Evolutionary conservation across 306 rosid species (phyloP), one percentile per base, ranked within the genome.

Genomic region (Ziziphus jujuba): DNA sequence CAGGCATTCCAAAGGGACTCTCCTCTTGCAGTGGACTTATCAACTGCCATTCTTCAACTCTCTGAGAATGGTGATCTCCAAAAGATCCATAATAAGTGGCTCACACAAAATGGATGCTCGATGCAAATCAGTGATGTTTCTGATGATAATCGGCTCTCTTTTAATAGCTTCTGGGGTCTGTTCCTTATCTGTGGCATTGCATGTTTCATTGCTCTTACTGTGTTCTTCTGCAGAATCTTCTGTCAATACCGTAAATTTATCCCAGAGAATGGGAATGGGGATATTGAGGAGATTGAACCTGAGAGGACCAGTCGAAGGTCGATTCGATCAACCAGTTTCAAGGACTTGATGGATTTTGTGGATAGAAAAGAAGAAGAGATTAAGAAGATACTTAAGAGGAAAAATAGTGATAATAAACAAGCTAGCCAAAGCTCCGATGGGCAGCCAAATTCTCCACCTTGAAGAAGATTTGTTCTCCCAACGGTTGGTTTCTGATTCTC

Each of bases 1-100:
- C 82, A 87, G 96, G 96, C 95, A 55, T 89, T 91, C 73, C 96
- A 82, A 74, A 86, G 95, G 85, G 98, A 91, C 80, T 89, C 95
- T 80, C 96, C 96, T 57, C 90, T 91, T 23, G 95, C 98, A 13
- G 84, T 80, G 14, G 98, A 91, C 72, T 25, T 91, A 63, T 91
- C 98, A 52, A 91, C 96, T 0, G 90, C 98, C 34, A 89, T 91
- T 77, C 98, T 92, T 68, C 90, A 89, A 73, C 98, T 92, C 54
- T 92, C 96, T 0, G 96, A 91, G 82, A 87, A 72, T 4, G 95
- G 98, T 5, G 89, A 85, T 63, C 85, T 85, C 65, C 95, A 87
- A 72, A 92, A 73, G 84, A 83, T 87, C 34, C 95, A 76, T 20
- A 82, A 89, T 71, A 89, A 92, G 74, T 92, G 98, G 98, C 85